Conservation (phyloP, 345 rosid genomes). For the Eutrema yunnanense region DNA sequence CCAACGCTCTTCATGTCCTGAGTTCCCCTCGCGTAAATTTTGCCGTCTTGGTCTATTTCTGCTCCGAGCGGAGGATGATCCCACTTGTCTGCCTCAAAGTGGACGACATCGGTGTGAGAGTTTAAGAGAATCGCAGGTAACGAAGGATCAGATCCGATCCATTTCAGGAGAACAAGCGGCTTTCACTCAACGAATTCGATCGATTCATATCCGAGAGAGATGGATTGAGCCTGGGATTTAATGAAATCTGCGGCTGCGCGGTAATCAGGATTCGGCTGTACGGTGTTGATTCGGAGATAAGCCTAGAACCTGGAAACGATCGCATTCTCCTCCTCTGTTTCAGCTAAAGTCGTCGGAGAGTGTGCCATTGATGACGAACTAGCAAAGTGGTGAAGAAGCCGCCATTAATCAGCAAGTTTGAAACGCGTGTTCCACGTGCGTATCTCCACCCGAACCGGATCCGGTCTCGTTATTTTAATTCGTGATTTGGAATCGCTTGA, state of each 20-base stretch:
- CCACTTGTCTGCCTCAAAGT: conserved; percentile 68
- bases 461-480: background rate
- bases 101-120: conserved; percentile 88
- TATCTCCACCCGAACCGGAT: background rate
- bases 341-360: background rate
- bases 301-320: conserved; percentile 67
- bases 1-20: conserved; percentile 97
- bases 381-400: background rate
- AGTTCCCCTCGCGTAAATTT: conserved; percentile 73
- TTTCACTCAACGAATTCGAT: conserved; percentile 58
- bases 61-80: conserved; percentile 54
- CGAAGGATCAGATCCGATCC: conserved; percentile 51
- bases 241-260: conserved; percentile 43
- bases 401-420: background rate
- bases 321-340: background rate
- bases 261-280: conserved; percentile 72
- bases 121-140: conserved; percentile 69
- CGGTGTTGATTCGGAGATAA: conserved; percentile 76
- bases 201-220: conserved; percentile 49
- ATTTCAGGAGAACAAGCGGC: conserved; percentile 59
- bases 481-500: background rate
- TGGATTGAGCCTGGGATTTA: conserved; percentile 48
- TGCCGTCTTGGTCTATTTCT: conserved; percentile 53
- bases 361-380: conserved; percentile 1
- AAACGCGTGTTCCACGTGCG: background rate